Evolutionary conservation across 768 basidiomycete genomes (phyloP).

Genomic region (Xerocomellus intermedius): DNA sequence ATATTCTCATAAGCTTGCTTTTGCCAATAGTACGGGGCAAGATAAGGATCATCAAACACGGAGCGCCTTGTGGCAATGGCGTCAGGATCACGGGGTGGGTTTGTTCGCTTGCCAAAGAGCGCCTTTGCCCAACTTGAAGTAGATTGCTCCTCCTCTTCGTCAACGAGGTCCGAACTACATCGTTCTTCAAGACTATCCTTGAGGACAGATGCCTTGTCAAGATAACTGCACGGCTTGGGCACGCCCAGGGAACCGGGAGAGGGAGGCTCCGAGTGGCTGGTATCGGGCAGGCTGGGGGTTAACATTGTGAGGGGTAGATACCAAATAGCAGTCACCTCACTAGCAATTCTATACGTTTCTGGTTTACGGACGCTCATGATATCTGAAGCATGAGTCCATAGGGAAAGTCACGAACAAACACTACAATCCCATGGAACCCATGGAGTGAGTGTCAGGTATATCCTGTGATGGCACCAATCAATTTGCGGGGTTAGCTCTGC

Average conservation of each 20-base stretch:
- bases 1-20: conserved; percentile 51
- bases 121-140: background rate
- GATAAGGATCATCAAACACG: conserved; percentile 49
- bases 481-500: background rate
- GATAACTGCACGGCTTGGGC: background rate
- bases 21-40: conserved; percentile 38
- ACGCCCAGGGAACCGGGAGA: background rate
- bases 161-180: background rate
- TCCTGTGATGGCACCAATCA: background rate
- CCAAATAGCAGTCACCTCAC: background rate
- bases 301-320: background rate
- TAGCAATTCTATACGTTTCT: background rate
- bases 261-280: background rate
- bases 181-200: background rate
- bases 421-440: background rate
- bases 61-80: conserved; percentile 49
- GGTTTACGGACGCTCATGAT: too few relatives aligned
- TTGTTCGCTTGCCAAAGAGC: conserved; percentile 6
- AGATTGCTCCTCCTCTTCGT: background rate
- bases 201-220: background rate
- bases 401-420: background rate
- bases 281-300: background rate
- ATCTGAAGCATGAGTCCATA: too few relatives aligned
- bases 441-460: too few relatives aligned
- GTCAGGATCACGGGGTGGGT: conserved; percentile 26